Evolutionary conservation across 2,329 filamentous ascomycete genomes (phyloP).

Genomic region (Colletotrichum cereale): DNA sequence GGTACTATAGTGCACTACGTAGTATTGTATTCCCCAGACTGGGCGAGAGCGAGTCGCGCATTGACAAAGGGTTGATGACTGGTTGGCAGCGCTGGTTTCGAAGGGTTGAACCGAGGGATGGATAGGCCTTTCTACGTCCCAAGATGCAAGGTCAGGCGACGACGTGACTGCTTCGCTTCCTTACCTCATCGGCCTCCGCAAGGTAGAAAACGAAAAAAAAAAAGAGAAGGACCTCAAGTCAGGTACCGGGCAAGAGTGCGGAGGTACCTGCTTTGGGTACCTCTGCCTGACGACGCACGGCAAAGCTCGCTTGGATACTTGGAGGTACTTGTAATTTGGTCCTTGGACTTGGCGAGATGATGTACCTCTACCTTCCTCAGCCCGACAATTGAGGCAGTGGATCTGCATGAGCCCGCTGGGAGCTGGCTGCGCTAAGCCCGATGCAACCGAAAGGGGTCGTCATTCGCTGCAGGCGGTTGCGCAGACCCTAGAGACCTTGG

Average conservation of each 20-base stretch:
- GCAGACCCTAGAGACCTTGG: conserved; percentile 31
- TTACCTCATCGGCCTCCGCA: conserved; percentile 31
- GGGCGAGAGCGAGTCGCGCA: not conserved
- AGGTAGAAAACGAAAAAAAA: not conserved
- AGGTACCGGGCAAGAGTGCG: conserved; percentile 8
- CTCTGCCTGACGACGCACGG: not conserved
- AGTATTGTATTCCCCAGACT: not conserved
- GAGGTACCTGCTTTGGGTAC: conserved; percentile 27
- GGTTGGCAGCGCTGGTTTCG: no score
- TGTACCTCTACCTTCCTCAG: conserved; percentile 23
- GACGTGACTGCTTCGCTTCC: conserved; percentile 22
- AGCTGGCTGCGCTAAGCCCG: conserved; percentile 15
- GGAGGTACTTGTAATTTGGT: conserved; percentile 9
- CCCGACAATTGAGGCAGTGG: conserved; percentile 33
- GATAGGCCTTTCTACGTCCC: not conserved
- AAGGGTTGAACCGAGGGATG: not conserved
- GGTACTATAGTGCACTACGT: not conserved
- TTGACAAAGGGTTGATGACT: not conserved
- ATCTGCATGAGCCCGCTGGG: conserved; percentile 31
- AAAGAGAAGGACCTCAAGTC: conserved; percentile 6
- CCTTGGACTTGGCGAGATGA: not conserved
- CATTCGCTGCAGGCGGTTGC: conserved; percentile 40
- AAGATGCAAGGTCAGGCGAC: not conserved
- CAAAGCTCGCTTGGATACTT: conserved; percentile 4
- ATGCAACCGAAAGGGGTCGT: conserved; percentile 16